These are phyloP conservation scores for Arthroderma uncinatum DNA, from an alignment of 2,329 filamentous ascomycete species.

Conservation along the genomic window DNA sequence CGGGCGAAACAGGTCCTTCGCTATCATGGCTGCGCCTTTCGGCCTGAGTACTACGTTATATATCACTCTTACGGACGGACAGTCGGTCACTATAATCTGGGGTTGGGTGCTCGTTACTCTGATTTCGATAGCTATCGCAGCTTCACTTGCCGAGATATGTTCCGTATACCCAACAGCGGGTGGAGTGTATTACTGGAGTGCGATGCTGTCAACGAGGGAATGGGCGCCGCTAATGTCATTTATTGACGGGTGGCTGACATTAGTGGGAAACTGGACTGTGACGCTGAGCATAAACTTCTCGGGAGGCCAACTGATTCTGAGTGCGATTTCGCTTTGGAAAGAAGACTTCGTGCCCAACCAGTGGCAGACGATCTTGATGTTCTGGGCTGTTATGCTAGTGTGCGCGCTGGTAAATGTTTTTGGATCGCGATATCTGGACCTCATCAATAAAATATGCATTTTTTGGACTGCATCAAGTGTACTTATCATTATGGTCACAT, in stretches of 20 bases:
- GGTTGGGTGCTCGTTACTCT: constrained; percentile 57
- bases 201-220: constrained; percentile 54
- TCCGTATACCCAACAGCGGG: constrained; percentile 58
- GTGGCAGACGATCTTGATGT: constrained; percentile 60
- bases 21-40: constrained; percentile 63
- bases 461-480: constrained; percentile 59
- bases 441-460: constrained; percentile 63
- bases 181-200: constrained; percentile 61
- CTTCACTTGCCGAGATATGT: constrained; percentile 58
- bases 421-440: constrained; percentile 49
- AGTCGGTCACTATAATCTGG: constrained; percentile 58
- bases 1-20: constrained; percentile 45
- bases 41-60: constrained; percentile 58
- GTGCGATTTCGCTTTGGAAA: constrained; percentile 58
- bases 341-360: constrained; percentile 55
- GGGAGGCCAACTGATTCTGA: constrained; percentile 58
- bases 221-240: constrained; percentile 58
- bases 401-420: constrained; percentile 57
- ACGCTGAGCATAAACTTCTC: constrained; percentile 58
- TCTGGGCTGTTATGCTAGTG: constrained; percentile 59
- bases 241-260: constrained; percentile 59
- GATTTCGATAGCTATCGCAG: constrained; percentile 53
- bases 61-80: constrained; percentile 57
- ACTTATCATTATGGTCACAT: constrained; percentile 53
- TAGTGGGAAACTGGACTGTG: constrained; percentile 64